These are phyloP conservation scores for Strobilomyces dryophilus DNA, from an alignment of 768 basidiomycete species.

Conservation along the genomic window DNA sequence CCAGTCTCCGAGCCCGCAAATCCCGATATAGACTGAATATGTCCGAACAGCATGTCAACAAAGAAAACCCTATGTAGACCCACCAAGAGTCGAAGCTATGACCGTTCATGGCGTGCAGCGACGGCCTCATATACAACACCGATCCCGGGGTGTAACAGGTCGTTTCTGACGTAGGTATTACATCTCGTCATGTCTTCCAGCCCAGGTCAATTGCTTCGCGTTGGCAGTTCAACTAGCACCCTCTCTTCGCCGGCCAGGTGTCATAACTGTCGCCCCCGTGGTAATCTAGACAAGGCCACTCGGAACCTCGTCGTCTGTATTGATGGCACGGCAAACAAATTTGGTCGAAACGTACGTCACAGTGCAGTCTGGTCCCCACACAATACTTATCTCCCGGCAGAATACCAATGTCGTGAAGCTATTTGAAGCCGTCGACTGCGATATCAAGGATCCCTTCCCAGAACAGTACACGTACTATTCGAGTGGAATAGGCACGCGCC, in stretches of 20 bases:
- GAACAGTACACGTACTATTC: conserved; percentile 8
- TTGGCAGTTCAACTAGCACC: not conserved
- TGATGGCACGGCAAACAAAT: conserved; percentile 8
- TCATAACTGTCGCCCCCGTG: not conserved
- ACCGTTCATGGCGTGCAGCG: not conserved
- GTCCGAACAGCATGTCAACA: not conserved
- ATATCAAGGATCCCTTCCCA: not conserved
- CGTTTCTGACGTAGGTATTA: not conserved
- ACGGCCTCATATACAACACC: not conserved
- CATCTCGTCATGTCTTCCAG: not conserved
- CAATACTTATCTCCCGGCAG: not conserved
- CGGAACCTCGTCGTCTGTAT: conserved; percentile 7
- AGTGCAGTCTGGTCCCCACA: no score
- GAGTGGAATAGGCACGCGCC: conserved; percentile 5
- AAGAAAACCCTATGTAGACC: not conserved
- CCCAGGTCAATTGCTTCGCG: not conserved
- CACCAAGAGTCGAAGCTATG: not conserved
- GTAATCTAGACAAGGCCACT: not conserved
- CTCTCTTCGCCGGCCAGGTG: not conserved
- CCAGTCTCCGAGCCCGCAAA: not conserved
- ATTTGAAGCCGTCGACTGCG: conserved; percentile 5
- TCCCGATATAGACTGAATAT: not conserved
- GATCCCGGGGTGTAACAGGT: not conserved
- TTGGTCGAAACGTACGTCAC: conserved; percentile 3
- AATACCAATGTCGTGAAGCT: conserved; percentile 9